Conservation (phyloP, 768 basidiomycete species). For the Mycena floridula region DNA sequence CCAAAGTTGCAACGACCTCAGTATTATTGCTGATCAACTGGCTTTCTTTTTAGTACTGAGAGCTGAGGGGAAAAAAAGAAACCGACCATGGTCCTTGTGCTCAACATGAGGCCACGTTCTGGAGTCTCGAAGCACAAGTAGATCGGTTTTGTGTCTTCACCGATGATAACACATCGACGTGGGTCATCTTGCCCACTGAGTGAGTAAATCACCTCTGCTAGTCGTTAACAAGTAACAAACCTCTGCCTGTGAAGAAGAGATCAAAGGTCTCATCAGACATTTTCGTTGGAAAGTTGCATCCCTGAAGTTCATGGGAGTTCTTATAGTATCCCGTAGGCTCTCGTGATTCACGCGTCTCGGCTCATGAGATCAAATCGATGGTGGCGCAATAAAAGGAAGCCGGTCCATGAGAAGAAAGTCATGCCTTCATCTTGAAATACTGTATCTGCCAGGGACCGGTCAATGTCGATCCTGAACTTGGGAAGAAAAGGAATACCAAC, state of each 20-base stretch:
- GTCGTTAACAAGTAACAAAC: too few relatives aligned
- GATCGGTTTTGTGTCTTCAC: conserved; percentile 51
- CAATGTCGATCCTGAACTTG: too few relatives aligned
- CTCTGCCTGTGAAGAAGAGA: conserved; percentile 63
- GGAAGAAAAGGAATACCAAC: too few relatives aligned
- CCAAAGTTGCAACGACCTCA: conserved; percentile 41
- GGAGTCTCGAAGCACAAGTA: conserved; percentile 66
- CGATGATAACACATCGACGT: conserved; percentile 61
- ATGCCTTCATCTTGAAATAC: too few relatives aligned
- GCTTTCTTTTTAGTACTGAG: too few relatives aligned
- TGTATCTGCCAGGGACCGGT: too few relatives aligned
- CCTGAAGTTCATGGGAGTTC: conserved; percentile 20
- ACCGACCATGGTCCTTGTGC: conserved; percentile 46
- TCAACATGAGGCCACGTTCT: conserved; percentile 32
- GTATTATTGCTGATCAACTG: conserved; percentile 37
- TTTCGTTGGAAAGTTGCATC: conserved; percentile 2
- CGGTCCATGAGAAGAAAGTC: too few relatives aligned
- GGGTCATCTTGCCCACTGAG: too few relatives aligned
- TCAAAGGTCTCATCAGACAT: conserved; percentile 38
- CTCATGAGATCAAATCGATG: conserved; percentile 48
- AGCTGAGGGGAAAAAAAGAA: background rate
- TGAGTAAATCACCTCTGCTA: too few relatives aligned
- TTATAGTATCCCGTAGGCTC: conserved; percentile 30
- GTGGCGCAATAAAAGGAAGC: conserved; percentile 43
- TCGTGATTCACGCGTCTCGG: conserved; percentile 46